Base-by-base conservation (phyloP, 2,329 filamentous ascomycete genomes). In the Xylaria sp. region DNA sequence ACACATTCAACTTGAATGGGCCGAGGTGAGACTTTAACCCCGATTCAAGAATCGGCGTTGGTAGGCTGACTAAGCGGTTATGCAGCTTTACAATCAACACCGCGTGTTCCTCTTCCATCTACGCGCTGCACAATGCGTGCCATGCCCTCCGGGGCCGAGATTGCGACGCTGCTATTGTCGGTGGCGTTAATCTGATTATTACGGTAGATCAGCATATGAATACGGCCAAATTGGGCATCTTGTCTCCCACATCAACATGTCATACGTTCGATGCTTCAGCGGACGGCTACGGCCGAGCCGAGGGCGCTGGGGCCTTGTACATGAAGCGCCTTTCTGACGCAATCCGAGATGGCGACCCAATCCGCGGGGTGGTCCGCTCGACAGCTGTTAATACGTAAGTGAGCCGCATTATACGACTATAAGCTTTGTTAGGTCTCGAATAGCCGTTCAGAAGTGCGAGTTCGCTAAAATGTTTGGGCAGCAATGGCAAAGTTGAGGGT, bases 1-100 rank as follows among this genome's bases (percentile, higher is more conserved):
- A 80, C 61, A 64, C 73, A 19, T 78, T 78, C 54, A 73, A 78
- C 67, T 63, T 79, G 4, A 70, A 70, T 17, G 78, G 78, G 0
- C 70, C 70, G 41, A 68, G 69, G 64, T 67, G 15, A 51, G 31
- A 40, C 23, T 0, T 70, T 72, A 33, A 38, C 15, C 40, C 29
- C 29, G 27, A 33, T n/a, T 37, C 15, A 17, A 37, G n/a, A 38
- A 33, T 46, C 40, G n/a, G n/a, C n/a, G n/a, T n/a, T n/a, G n/a
- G 21, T 3, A 33, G 11, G 41, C 57, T 58, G 27, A 61, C 57
- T 37, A 29, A 56, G 11, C 31, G 13, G 8, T 7, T 8, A 29
- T 44, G 27, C 23, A 65, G 62, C 40, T 62, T 65, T 11, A 62
- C 59, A 3, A 63, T 72, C 29, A 71, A 77, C 52, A 78, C 77